These are phyloP conservation scores for Hamamelis virginiana DNA, from an alignment of 164 flowering plant genomes.

Conservation along the genomic window DNA sequence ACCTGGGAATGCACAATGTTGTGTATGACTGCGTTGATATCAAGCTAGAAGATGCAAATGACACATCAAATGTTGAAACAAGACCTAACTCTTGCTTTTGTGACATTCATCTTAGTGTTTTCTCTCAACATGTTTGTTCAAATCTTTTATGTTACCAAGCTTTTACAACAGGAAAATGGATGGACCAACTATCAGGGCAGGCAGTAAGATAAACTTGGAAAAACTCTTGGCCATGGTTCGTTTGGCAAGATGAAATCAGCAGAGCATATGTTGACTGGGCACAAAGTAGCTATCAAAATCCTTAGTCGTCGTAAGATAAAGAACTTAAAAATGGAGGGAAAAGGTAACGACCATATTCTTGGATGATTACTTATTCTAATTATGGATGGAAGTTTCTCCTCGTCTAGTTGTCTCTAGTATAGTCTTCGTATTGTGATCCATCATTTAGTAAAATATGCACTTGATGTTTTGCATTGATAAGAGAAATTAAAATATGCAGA, in stretches of 20 bases:
- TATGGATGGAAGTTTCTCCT: no score
- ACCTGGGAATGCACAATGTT: no score
- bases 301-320: conserved; percentile 25
- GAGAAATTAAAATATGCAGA: conserved; percentile 33
- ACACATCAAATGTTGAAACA: no score
- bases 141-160: background rate
- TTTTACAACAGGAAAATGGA: conserved; percentile 20
- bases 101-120: background rate
- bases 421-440: background rate
- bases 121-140: background rate
- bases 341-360: conserved; percentile 12
- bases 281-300: conserved; percentile 30
- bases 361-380: background rate
- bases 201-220: conserved; percentile 20
- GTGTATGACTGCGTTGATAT: no score
- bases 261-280: conserved; percentile 24
- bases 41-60: no score
- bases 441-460: background rate
- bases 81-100: no score
- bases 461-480: conserved; percentile 15
- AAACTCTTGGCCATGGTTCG: conserved; percentile 26
- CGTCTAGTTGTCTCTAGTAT: no score
- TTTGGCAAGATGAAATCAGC: conserved; percentile 28
- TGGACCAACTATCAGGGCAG: conserved; percentile 9
- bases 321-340: conserved; percentile 28